Base-by-base conservation (phyloP, 176 grass and related monocot species). In the Lolium multiflorum region DNA sequence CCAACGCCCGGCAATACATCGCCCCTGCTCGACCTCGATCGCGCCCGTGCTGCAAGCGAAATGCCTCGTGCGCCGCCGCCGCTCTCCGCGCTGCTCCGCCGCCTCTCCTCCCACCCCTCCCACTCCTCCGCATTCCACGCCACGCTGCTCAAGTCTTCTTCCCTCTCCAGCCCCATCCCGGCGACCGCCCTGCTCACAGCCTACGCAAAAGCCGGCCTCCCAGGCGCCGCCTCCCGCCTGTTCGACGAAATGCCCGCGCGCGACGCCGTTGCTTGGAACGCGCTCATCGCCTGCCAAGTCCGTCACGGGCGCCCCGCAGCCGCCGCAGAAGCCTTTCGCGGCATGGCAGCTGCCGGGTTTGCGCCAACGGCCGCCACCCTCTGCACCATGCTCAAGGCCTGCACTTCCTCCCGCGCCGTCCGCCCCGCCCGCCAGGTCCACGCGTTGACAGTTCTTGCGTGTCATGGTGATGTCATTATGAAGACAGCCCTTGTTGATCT, bases 211-310 rank as follows among this genome's bases (percentile, higher is more conserved):
- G 83, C 60, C n/a, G 86, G 85, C 28, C 76, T 57, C 69, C 79
- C 89, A 12, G 9, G 1, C 68, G 64, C 82, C 12, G 93, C 93
- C 8, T 75, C 81, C 79, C 69, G 51, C 50, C 52, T 92, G 76
- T 95, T 92, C 83, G 90, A 92, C 71, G 86, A 90, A 92, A 95
- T 95, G 86, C 75, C 93, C 11, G 46, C 16, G 1, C 71, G 88
- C 48, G 90, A 92, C 57, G 22, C 88, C 28, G 70, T 95, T 71
- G 49, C 93, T 2, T 95, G 93, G 93, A 95, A 95, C 86, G 85
- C 86, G 46, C 80, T 90, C 76, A 81, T 92, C 11, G 68, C 88
- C 18, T 92, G 88, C 57, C 79, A 89, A 24, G 88, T 90, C 70
- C 83, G 88, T 39, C 86, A 90, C 56, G 63, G 60, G 47, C 80